Evolutionary conservation across 73 alveolate species (phyloP).

Genomic region (Paramecium tetraurelia): DNA sequence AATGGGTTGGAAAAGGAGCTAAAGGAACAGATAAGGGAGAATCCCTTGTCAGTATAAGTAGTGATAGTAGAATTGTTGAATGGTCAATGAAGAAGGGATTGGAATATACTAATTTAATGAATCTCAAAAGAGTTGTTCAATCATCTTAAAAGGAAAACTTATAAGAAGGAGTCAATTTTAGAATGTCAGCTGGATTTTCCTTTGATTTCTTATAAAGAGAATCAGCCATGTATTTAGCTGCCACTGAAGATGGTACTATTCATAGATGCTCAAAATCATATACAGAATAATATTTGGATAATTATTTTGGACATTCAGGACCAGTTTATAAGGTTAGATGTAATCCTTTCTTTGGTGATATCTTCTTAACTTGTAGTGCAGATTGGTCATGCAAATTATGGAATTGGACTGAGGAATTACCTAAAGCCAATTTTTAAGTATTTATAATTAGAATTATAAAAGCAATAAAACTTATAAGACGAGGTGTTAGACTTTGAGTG

Average conservation of each 20-base stretch:
- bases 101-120: slow-evolving; percentile 93
- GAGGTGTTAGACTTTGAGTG: slow-evolving; percentile 96
- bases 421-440: slow-evolving; percentile 57
- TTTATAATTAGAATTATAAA: neutral
- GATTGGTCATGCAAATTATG: slow-evolving; percentile 97
- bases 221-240: slow-evolving; percentile 89
- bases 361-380: slow-evolving; percentile 94
- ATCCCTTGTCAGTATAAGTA: slow-evolving; percentile 79
- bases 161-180: slow-evolving; percentile 91
- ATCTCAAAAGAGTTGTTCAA: slow-evolving; percentile 87
- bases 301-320: slow-evolving; percentile 97
- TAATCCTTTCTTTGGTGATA: slow-evolving; percentile 93
- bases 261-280: slow-evolving; percentile 93
- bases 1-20: slow-evolving; percentile 93
- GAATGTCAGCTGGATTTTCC: slow-evolving; percentile 82
- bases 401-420: slow-evolving; percentile 86
- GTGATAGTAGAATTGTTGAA: slow-evolving; percentile 96
- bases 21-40: slow-evolving; percentile 87
- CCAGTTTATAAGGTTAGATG: slow-evolving; percentile 97
- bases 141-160: slow-evolving; percentile 82
- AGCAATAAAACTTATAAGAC: slow-evolving; percentile 71
- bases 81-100: slow-evolving; percentile 97
- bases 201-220: slow-evolving; percentile 80
- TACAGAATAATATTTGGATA: slow-evolving; percentile 91
- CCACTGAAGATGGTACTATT: slow-evolving; percentile 97